These are phyloP conservation scores for Dendrothele bispora DNA, from an alignment of 768 basidiomycete genomes.

Conservation along the genomic window DNA sequence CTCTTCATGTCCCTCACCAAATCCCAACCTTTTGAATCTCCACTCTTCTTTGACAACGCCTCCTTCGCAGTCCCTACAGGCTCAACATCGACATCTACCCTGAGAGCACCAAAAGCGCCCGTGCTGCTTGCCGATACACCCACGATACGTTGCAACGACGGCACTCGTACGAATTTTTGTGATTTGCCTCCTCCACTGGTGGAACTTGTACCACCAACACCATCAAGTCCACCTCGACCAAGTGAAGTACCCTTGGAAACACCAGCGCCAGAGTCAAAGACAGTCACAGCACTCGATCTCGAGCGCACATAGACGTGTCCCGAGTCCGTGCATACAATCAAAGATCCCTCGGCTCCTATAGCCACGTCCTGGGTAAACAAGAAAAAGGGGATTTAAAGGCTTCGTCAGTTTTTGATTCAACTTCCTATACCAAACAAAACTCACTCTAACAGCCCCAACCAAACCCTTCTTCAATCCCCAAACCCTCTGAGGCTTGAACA, in stretches of 20 bases:
- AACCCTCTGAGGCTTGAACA: conserved; percentile 81
- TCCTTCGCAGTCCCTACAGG: conserved; percentile 54
- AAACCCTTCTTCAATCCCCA: conserved; percentile 90
- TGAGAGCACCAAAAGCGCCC: conserved; percentile 85
- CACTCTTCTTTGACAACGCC: conserved; percentile 27
- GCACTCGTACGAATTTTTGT: conserved; percentile 78
- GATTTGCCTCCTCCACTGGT: conserved; percentile 35
- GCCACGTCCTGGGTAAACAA: conserved; percentile 72
- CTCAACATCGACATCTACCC: conserved; percentile 65
- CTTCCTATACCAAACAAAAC: conserved; percentile 34
- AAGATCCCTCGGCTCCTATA: conserved; percentile 80
- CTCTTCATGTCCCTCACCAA: conserved; percentile 51
- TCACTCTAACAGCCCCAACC: conserved; percentile 61
- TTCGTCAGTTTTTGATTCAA: not conserved
- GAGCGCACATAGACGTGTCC: conserved; percentile 91
- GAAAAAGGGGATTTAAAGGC: not conserved
- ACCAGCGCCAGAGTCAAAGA: conserved; percentile 17
- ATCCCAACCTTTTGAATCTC: conserved; percentile 7
- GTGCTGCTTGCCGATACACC: conserved; percentile 83
- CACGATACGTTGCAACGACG: conserved; percentile 81
- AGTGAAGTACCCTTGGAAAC: too few relatives aligned
- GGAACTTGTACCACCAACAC: too few relatives aligned
- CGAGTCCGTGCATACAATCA: conserved; percentile 91
- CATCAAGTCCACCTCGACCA: too few relatives aligned
- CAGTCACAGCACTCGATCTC: conserved; percentile 42